These are phyloP conservation scores for Skeletonema marinoi DNA, from an alignment of 108 stramenopile species.

Conservation along the genomic window DNA sequence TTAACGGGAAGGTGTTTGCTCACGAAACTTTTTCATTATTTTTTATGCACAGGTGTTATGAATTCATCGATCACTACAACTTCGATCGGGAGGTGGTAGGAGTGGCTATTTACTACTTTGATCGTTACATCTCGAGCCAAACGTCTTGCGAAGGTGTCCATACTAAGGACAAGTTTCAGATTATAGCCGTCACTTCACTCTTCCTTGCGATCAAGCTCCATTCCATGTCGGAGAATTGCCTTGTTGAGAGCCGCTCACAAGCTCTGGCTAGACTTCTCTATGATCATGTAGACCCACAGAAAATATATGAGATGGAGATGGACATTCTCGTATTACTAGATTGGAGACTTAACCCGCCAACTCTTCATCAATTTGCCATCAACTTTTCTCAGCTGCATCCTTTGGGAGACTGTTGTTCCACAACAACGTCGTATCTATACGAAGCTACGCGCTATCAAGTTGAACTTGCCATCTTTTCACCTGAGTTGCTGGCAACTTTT, in stretches of 20 bases:
- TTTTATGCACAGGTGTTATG: slow-evolving; percentile 14
- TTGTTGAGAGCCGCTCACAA: not conserved
- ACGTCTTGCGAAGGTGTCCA: slow-evolving; percentile 8
- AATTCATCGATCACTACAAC: slow-evolving; percentile 56
- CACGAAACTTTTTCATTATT: not conserved
- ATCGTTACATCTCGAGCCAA: slow-evolving; percentile 50
- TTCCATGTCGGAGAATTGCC: slow-evolving; percentile 2
- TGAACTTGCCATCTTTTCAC: slow-evolving; percentile 17
- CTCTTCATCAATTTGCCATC: slow-evolving; percentile 18
- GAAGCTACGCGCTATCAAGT: slow-evolving; percentile 23
- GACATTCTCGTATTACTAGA: slow-evolving; percentile 8
- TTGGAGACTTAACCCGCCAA: slow-evolving; percentile 18
- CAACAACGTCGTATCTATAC: not conserved
- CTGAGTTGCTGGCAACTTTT: slow-evolving; percentile 5
- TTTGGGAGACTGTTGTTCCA: not conserved
- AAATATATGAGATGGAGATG: slow-evolving; percentile 11
- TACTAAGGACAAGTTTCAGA: slow-evolving; percentile 49
- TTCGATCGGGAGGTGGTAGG: slow-evolving; percentile 72
- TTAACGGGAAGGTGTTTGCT: not conserved
- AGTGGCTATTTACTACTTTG: slow-evolving; percentile 58
- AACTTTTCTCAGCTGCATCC: slow-evolving; percentile 14
- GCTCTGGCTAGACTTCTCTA: slow-evolving; percentile 2
- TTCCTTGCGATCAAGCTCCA: slow-evolving; percentile 75
- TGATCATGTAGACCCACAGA: slow-evolving; percentile 33
- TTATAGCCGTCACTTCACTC: slow-evolving; percentile 69